Base-by-base conservation (phyloP, 2,329 filamentous ascomycete species). In the Biscogniauxia marginata region DNA sequence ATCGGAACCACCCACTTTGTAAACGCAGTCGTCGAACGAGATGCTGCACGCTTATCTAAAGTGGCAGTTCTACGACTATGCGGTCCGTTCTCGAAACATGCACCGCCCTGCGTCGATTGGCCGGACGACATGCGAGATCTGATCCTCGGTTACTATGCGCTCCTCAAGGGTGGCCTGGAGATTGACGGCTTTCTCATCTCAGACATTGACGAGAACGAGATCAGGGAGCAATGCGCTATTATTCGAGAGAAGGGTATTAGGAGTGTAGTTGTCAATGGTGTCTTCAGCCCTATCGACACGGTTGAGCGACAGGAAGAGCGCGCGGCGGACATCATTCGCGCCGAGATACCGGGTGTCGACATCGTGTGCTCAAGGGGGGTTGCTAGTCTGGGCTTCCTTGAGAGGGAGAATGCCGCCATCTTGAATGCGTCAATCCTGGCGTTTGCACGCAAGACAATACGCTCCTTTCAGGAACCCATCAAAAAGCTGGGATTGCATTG, bases 381-480 rank as follows among this genome's bases (percentile, higher is more conserved):
- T 2, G 81, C 79, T 13, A 83, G 77, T 59, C 68, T 81, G 9
- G 81, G 73, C 43, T 83, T 85, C 52, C 70, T 86, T 7, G 84
- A 86, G 69, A 76, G 85, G 39, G 85, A 88, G 67, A 88, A 88
- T 63, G 84, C 85, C 0, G 79, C 83, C 1, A 84, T 88, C 18
- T 72, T 88, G 19, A 88, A 88, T 60, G 85, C 84, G 0, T 79
- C 84, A 1, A 84, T 88, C 30, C 71, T 86, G 9, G 67, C 75
- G 0, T 85, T 86, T 63, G 84, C 84, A 0, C 74, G 77, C 16
- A 75, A 75, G 59, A 86, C 83, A 0, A 85, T 86, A 57, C 73
- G 71, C 8, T 78, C 79, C 0, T 87, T 88, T 60, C 74, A 79
- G 21, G 72, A 74, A 39, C 79, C 84, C 0, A 76, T 86, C 46